Percentiles rank a stretch among this genome's conserved stretches.
Evolutionary conservation across 441 rosid species (phyloP).

Genomic region (Gossypium gossypioides): DNA sequence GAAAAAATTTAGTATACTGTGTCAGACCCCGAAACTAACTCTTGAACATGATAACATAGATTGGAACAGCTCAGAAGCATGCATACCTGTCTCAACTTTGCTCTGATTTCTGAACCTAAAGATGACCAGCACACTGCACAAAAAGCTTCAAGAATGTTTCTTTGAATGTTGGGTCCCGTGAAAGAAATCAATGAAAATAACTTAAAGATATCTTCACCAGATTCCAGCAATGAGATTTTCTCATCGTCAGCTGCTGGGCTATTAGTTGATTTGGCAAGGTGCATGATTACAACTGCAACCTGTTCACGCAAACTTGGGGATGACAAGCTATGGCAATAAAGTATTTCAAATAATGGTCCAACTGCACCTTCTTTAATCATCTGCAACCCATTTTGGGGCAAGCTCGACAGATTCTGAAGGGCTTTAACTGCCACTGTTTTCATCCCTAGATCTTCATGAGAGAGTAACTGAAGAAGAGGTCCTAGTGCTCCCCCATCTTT

Average conservation of each 20-base stretch:
- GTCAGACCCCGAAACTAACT: not conserved
- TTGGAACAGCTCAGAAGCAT: not conserved
- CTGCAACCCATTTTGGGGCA: slow-evolving; percentile 28
- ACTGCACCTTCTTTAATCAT: slow-evolving; percentile 29
- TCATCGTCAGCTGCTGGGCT: slow-evolving; percentile 12
- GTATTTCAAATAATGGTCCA: slow-evolving; percentile 27
- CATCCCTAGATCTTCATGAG: slow-evolving; percentile 20
- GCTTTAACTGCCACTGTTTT: slow-evolving; percentile 25
- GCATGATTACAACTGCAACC: slow-evolving; percentile 28
- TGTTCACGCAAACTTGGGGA: slow-evolving; percentile 27
- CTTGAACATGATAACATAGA: not conserved
- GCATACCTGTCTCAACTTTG: slow-evolving; percentile 31
- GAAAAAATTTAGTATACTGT: not conserved
- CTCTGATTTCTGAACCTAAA: slow-evolving; percentile 22
- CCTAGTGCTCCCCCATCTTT: slow-evolving; percentile 26
- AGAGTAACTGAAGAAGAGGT: slow-evolving; percentile 27
- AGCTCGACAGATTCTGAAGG: slow-evolving; percentile 27
- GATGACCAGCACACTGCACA: slow-evolving; percentile 26
- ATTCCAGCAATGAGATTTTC: slow-evolving; percentile 24
- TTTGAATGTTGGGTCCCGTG: slow-evolving; percentile 29
- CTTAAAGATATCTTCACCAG: slow-evolving; percentile 28
- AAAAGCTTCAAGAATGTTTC: slow-evolving; percentile 27
- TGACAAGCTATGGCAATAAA: slow-evolving; percentile 29
- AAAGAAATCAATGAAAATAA: slow-evolving; percentile 29
- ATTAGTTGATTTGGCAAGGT: slow-evolving; percentile 27